phyloP scores from a whole-genome alignment of 2,329 filamentous ascomycete genomes.

The Sclerotinia glacialis region DNA sequence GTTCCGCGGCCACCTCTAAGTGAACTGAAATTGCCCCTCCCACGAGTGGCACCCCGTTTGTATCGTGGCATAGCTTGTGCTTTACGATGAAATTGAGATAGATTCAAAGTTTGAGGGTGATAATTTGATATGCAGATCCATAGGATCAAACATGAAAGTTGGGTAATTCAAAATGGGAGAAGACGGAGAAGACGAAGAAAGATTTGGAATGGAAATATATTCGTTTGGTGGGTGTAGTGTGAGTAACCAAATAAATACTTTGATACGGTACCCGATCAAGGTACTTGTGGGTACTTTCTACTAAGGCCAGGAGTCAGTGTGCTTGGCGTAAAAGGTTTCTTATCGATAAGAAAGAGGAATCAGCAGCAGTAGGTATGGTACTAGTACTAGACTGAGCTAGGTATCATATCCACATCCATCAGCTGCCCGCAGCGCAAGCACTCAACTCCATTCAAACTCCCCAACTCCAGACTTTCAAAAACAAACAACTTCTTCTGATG shows the following conservation, averaged over 20 bases:
- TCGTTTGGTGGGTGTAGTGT: not conserved
- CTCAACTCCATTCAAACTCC: not conserved
- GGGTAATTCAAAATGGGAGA: not conserved
- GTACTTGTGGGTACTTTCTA: not conserved
- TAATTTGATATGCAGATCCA: not conserved
- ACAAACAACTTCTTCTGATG: not conserved
- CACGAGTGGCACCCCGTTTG: conserved; percentile 24
- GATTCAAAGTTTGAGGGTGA: not conserved
- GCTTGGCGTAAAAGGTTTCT: not conserved
- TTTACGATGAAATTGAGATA: not conserved
- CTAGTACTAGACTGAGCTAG: not conserved
- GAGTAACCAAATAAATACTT: not conserved
- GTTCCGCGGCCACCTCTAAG: conserved; percentile 23
- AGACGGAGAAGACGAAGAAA: not conserved
- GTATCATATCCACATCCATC: conserved; percentile 9
- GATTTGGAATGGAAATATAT: not conserved
- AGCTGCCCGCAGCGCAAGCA: conserved; percentile 5
- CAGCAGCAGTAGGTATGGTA: too few relatives aligned
- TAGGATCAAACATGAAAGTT: not conserved
- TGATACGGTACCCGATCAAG: not conserved
- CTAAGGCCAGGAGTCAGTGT: too few relatives aligned
- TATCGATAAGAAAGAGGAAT: conserved; percentile 1
- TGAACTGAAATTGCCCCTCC: conserved; percentile 25
- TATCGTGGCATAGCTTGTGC: conserved; percentile 28
- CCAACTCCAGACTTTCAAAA: not conserved